A percentile compares a stretch with the other conserved stretches of the same genome.
These are phyloP conservation scores for Cladosporium cucumerinum DNA, from an alignment of 2,329 filamentous ascomycete genomes.

Conservation along the genomic window DNA sequence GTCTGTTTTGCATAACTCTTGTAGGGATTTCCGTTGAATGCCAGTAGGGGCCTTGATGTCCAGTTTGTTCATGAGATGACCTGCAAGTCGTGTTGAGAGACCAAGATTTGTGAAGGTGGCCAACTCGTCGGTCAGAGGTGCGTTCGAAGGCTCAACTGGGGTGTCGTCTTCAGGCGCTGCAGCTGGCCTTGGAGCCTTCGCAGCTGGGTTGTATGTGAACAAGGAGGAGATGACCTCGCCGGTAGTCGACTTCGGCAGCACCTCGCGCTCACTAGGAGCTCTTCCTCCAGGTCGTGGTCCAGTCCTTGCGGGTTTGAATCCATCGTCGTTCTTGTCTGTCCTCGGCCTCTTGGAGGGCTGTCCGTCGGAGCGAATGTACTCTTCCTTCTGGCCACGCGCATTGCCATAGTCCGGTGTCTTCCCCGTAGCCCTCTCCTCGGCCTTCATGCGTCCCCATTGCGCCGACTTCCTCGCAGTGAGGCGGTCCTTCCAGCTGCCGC, in stretches of 20 bases:
- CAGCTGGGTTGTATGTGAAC: slow-evolving; percentile 82
- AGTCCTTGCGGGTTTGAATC: slow-evolving; percentile 13
- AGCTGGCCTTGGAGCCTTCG: slow-evolving; percentile 57
- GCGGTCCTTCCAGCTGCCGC: slow-evolving; percentile 90
- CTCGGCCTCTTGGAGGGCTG: slow-evolving; percentile 22
- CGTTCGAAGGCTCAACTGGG: slow-evolving; percentile 77
- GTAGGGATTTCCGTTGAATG: slow-evolving; percentile 86
- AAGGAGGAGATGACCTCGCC: slow-evolving; percentile 73
- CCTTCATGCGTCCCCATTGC: slow-evolving; percentile 50
- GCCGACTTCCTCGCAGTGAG: slow-evolving; percentile 72
- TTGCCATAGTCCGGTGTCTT: slow-evolving; percentile 21
- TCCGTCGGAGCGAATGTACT: slow-evolving; percentile 18
- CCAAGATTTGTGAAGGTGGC: slow-evolving; percentile 85
- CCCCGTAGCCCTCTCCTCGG: slow-evolving; percentile 25
- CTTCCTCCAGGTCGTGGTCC: slow-evolving; percentile 12
- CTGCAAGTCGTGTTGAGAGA: slow-evolving; percentile 73
- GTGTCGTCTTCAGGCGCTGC: slow-evolving; percentile 44
- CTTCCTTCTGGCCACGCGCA: slow-evolving; percentile 23
- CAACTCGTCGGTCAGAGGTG: slow-evolving; percentile 77
- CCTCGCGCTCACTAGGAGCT: slow-evolving; percentile 9
- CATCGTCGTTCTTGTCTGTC: slow-evolving; percentile 19
- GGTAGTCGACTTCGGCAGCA: slow-evolving; percentile 17
- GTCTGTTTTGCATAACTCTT: slow-evolving; percentile 74
- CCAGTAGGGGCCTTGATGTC: slow-evolving; percentile 86
- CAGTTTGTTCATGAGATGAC: slow-evolving; percentile 81